phyloP scores from a whole-genome alignment of 192 early-diverging fungal genomes.

The Gaertneriomyces sp. region DNA sequence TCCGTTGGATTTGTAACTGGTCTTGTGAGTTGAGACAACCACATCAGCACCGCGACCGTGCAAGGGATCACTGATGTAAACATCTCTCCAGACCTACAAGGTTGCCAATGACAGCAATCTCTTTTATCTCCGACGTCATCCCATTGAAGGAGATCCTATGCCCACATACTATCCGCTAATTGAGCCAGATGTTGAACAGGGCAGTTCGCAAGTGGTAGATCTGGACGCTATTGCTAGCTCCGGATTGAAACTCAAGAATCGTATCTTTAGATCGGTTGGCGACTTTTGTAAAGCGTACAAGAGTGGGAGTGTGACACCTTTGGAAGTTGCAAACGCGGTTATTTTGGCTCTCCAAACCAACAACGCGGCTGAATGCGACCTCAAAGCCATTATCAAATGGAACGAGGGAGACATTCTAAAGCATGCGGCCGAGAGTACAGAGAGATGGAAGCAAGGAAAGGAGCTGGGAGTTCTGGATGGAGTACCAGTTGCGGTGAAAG shows the following conservation, averaged over 20 bases:
- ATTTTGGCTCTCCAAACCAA: constrained; percentile 21
- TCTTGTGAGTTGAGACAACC: not conserved
- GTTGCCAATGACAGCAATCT: constrained; percentile 23
- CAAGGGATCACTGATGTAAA: too few relatives aligned
- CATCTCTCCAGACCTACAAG: constrained; percentile 3
- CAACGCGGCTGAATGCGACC: not conserved
- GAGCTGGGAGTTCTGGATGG: constrained; percentile 68
- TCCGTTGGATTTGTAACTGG: constrained; percentile 11
- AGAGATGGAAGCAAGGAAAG: constrained; percentile 43
- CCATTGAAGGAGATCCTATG: not conserved
- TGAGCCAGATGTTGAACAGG: constrained; percentile 1
- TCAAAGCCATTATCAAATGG: constrained; percentile 15
- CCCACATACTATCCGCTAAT: constrained; percentile 22
- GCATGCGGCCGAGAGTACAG: constrained; percentile 54
- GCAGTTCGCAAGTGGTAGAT: not conserved
- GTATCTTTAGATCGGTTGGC: constrained; percentile 16
- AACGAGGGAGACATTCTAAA: constrained; percentile 17
- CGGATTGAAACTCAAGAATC: not conserved
- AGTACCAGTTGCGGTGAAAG: constrained; percentile 70
- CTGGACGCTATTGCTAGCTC: constrained; percentile 5
- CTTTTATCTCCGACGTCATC: constrained; percentile 7
- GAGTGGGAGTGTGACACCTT: constrained; percentile 25
- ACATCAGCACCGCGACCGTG: too few relatives aligned
- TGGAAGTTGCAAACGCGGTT: constrained; percentile 28
- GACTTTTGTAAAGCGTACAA: constrained; percentile 29